Evolutionary conservation across 75 land plant species (phyloP), one percentile per base, ranked within the genome.

Genomic region (Gnetum montanum): DNA sequence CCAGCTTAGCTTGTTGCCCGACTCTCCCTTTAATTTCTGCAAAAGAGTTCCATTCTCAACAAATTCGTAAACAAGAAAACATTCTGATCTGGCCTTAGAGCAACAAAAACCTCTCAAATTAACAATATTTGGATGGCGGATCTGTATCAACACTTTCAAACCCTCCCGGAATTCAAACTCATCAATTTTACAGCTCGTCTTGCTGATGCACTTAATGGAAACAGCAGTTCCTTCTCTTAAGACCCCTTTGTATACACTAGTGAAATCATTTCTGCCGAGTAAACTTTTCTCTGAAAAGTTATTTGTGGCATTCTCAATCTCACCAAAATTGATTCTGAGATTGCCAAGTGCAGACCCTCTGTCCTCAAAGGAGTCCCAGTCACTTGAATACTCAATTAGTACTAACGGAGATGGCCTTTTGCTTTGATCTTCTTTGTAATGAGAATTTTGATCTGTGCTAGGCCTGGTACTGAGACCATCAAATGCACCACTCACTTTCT

Each of bases 321-420:
- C 77, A 5, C 70, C 75, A 29, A 74, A 43, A 37, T 57, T 37
- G 34, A 65, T 57, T 53, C 60, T 49, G 18, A 59, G 64, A 31
- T 61, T 31, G 10, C 25, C 55, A 19, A 31, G 31, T 19, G n/a
- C 55, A 23, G 50, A 58, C 16, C 73, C 51, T 12, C 68, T 62
- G 43, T 72, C 74, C 10, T 57, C 62, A 46, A 72, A 12, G 0
- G 79, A 76, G 28, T 76, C 80, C 84, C 80, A 84, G 6, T 74
- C 88, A 34, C 53, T 67, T 2, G 76, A 54, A 43, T 84, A 84
- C 70, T 79, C 84, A 0, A 80, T 68, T 45, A 70, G 77, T 29
- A 70, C 46, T 3, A 79, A 60, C 0, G 80, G 77, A 20, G 83
- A 83, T 1, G 61, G 60, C 38, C 68, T 68, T 43, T 74, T 81